phyloP scores from a whole-genome alignment of 2,329 filamentous ascomycete species.

The Penicillium corylophilum region DNA sequence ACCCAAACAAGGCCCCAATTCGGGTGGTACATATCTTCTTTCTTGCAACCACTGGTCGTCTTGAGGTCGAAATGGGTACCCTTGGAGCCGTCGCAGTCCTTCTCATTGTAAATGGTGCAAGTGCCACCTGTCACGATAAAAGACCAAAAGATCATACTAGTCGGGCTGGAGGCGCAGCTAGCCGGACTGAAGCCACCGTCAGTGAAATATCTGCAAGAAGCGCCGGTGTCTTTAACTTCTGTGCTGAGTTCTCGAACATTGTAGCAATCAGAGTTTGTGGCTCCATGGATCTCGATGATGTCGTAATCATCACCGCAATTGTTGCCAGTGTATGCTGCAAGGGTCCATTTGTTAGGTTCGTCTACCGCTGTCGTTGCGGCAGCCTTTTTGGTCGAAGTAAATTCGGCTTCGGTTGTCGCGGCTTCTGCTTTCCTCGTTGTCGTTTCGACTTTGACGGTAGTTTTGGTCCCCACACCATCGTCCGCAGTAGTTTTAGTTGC shows the following conservation, averaged over 20 bases:
- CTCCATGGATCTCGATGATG: neutral
- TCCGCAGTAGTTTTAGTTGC: neutral
- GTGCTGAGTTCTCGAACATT: neutral
- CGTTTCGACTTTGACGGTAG: neutral
- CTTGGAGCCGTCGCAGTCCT: neutral
- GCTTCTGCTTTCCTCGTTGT: neutral
- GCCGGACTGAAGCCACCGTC: neutral
- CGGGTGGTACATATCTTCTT: neutral
- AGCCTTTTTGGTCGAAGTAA: neutral
- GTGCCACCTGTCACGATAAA: neutral
- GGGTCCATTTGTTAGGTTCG: neutral
- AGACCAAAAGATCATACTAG: neutral
- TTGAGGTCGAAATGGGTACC: neutral
- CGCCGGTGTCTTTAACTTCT: neutral
- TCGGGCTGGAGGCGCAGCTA: neutral
- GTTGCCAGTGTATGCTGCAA: slow-evolving; percentile 6
- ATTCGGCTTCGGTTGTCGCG: neutral
- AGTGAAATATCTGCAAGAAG: slow-evolving; percentile 3
- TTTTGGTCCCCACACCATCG: neutral
- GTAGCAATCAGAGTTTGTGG: neutral
- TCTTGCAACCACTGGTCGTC: neutral
- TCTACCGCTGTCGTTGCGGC: neutral
- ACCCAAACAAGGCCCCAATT: neutral
- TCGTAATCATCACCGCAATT: slow-evolving; percentile 7
- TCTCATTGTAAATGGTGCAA: neutral